These are phyloP conservation scores for Strigomonas galati DNA, from an alignment of 208 protist genomes.

Conservation along the genomic window DNA sequence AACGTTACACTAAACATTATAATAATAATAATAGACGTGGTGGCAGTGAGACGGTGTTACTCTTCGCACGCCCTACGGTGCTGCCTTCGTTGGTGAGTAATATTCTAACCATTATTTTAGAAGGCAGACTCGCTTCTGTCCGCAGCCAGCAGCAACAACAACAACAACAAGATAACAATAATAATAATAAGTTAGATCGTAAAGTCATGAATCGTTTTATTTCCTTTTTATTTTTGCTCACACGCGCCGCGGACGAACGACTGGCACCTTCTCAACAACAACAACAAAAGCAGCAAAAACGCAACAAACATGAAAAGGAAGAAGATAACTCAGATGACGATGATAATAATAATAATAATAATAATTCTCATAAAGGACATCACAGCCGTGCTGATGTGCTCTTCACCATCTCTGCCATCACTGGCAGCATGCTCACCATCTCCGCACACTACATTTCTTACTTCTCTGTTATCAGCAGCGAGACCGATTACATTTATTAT, in stretches of 20 bases:
- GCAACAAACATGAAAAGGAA: too few relatives aligned
- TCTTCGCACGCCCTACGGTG: too few relatives aligned
- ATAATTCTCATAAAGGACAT: neutral
- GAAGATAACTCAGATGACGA: neutral
- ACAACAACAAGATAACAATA: too few relatives aligned
- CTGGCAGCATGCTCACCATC: conserved; percentile 51
- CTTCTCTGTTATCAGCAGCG: conserved; percentile 72
- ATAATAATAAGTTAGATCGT: neutral
- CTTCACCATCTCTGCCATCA: conserved; percentile 50
- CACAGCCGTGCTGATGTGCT: too few relatives aligned
- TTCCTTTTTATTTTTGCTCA: conserved; percentile 10
- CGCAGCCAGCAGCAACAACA: too few relatives aligned
- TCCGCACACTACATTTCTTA: conserved; percentile 51
- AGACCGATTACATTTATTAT: conserved; percentile 66
- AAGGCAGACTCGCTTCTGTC: too few relatives aligned
- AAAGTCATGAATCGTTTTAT: conserved; percentile 5
- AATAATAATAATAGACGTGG: neutral
- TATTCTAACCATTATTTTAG: too few relatives aligned
- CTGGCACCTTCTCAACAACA: neutral
- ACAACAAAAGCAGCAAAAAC: neutral
- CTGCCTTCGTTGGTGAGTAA: too few relatives aligned
- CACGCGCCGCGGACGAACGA: neutral
- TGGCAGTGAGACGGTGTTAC: neutral
- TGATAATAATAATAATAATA: neutral
- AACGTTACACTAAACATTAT: neutral